Base-by-base conservation (phyloP, 2,329 filamentous ascomycete genomes). In the Microdochium bolleyi region DNA sequence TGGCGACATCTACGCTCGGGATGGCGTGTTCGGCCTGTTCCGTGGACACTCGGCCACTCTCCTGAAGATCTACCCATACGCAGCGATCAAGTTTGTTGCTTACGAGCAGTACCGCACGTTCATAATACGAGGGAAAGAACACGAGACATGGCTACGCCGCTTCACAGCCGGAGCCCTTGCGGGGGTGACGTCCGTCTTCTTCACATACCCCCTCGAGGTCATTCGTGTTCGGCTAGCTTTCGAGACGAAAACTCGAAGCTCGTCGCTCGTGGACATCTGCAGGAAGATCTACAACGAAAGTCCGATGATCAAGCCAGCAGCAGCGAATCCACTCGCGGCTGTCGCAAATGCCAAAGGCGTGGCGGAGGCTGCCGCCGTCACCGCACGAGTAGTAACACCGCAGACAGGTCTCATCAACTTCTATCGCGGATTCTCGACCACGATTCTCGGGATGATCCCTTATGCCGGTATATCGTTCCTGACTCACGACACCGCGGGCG, bases 401-500 rank as follows among this genome's bases (percentile, higher is more conserved):
- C 77, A 75, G 24, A 79, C 78, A 11, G 92, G 92, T 3, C 67
- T 97, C 1, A 71, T 83, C 53, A 99, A 99, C 69, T 99, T 99
- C 68, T 99, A 96, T 71, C 84, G 94, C 49, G 94, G 94, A 50
- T 99, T 99, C 68, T 83, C 84, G 0, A 89, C 92, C 0, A 97
- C 94, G 0, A 70, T 99, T 4, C 77, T 95, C 55, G 94, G 94
- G 61, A 99, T 99, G 92, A 75, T 99, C 1, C 94, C 94, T 0
- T 99, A 99, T 64, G 94, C 94, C 1, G 94, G 94, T 61, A 86
- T 95, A 64, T 96, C 91, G 1, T 99, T 99, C 72, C 79, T 99
- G 41, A 95, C 90, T 0, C 94, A 99, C 72, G 94, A 99, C 68
- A 90, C 89, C 3, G 83, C 87, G 41, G 89, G 89, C 55, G 94